Base-by-base conservation (phyloP, 331 rosid species). In the Cucumis variabilis region DNA sequence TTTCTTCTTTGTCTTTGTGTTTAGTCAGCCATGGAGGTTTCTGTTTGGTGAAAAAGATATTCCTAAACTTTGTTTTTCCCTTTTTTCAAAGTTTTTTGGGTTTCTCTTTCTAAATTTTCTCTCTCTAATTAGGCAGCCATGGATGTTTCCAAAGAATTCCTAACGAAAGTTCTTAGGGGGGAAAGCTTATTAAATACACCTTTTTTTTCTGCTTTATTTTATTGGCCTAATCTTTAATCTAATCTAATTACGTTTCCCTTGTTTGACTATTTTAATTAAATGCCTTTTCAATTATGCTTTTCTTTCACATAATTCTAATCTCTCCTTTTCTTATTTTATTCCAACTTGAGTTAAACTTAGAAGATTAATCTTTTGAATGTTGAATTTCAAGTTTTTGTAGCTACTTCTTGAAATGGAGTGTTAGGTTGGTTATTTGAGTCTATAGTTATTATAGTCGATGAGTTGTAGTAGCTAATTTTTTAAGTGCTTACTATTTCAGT, bases 81-180 rank as follows among this genome's bases (percentile, higher is more conserved):
- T 53, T 53, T 53, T 33, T n/a, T 66, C 28, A 23, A 66, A 66
- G 71, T 66, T 66, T 66, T 66, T 10, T 13, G 60, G 72, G 15
- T 66, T 33, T 66, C 70, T 66, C 33, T 33, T 30, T 77, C 65
- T 58, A 58, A 4, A 58, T 58, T 58, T 58, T 58, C 44, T 51
- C 80, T 41, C 66, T 78, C 83, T 78, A 78, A n/a, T 78, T 78
- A 53, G 84, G 84, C 84, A 78, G 66, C 66, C 84, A 77, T 77
- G 65, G 84, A 17, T 76, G 62, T 25, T n/a, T 13, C 77, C 17
- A 8, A 71, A 71, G 48, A 30, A 16, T 25, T 71, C 68, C 46
- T n/a, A 72, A 16, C 50, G 8, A 15, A 71, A 13, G 14, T 28
- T 71, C 62, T 76, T 46, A 4, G 14, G 28, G 62, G 63, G 37